Evolutionary conservation across 2,329 filamentous ascomycete genomes (phyloP).

Genomic region (Emmonsiellopsis sp.): DNA sequence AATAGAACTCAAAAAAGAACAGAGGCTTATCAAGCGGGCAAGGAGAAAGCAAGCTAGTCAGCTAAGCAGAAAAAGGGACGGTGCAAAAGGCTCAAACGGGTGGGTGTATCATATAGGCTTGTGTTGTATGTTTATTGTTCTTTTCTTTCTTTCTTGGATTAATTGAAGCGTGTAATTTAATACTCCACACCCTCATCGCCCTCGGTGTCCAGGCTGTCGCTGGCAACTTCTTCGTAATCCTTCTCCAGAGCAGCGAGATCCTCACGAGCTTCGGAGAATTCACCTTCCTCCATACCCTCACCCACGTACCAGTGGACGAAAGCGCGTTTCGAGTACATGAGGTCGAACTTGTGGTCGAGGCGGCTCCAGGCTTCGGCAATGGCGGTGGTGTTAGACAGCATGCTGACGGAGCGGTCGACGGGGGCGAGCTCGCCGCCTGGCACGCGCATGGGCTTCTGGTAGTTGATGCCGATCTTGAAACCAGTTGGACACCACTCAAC

Average conservation of each 20-base stretch:
- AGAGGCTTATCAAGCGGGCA: background rate
- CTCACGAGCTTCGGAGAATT: slow-evolving; percentile 80
- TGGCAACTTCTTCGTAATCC: slow-evolving; percentile 78
- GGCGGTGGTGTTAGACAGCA: slow-evolving; percentile 59
- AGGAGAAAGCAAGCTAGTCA: background rate
- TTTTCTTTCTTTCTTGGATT: background rate
- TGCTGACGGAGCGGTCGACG: slow-evolving; percentile 48
- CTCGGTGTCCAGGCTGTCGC: slow-evolving; percentile 56
- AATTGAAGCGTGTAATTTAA: slow-evolving; percentile 11
- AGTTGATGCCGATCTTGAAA: slow-evolving; percentile 61
- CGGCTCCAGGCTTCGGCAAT: slow-evolving; percentile 57
- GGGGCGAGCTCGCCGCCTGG: slow-evolving; percentile 45
- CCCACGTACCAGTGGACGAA: slow-evolving; percentile 72
- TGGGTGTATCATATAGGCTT: background rate
- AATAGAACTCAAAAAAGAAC: background rate
- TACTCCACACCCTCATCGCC: slow-evolving; percentile 41
- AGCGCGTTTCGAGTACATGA: slow-evolving; percentile 61
- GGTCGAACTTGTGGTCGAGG: slow-evolving; percentile 58
- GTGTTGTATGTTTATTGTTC: background rate
- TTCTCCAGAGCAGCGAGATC: slow-evolving; percentile 77
- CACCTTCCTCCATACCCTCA: slow-evolving; percentile 87
- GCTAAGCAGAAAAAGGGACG: background rate
- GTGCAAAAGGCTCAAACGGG: background rate
- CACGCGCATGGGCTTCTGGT: slow-evolving; percentile 47
- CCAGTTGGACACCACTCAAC: slow-evolving; percentile 62